Evolutionary conservation across 805 yeast genomes (phyloP).

Genomic region (Lipomyces yamadae): DNA sequence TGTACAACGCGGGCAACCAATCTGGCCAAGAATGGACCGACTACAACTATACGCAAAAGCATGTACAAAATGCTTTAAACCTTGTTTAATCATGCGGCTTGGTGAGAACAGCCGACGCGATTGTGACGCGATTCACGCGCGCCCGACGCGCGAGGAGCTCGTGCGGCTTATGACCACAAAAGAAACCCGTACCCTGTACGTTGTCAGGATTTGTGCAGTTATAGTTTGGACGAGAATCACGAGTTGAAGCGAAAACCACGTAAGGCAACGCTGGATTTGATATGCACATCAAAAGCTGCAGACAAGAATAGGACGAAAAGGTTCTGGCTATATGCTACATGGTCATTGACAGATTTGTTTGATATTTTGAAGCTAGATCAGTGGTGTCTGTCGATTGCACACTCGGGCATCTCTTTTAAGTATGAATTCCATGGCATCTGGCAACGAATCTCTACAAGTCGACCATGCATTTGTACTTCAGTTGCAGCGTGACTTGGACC

Average conservation of each 20-base stretch:
- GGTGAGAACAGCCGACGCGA: background rate
- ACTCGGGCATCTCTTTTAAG: background rate
- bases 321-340: background rate
- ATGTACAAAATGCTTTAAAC: background rate
- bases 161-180: background rate
- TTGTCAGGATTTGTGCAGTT: background rate
- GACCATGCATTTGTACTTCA: background rate
- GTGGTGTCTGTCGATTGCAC: background rate
- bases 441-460: conserved; percentile 3
- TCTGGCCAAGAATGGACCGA: no score
- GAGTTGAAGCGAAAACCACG: no score
- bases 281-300: background rate
- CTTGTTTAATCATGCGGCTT: background rate
- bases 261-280: background rate
- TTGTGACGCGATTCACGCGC: background rate
- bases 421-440: background rate
- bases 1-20: no score
- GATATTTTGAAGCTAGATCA: background rate
- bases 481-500: conserved; percentile 43
- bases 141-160: background rate
- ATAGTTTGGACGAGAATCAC: background rate
- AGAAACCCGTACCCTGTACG: background rate
- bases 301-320: background rate
- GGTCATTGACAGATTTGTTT: background rate
- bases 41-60: background rate